Evolutionary conservation across 2,329 filamentous ascomycete genomes (phyloP), one percentile per base, ranked within the genome.

Genomic region (Aspergillus fumigatus): DNA sequence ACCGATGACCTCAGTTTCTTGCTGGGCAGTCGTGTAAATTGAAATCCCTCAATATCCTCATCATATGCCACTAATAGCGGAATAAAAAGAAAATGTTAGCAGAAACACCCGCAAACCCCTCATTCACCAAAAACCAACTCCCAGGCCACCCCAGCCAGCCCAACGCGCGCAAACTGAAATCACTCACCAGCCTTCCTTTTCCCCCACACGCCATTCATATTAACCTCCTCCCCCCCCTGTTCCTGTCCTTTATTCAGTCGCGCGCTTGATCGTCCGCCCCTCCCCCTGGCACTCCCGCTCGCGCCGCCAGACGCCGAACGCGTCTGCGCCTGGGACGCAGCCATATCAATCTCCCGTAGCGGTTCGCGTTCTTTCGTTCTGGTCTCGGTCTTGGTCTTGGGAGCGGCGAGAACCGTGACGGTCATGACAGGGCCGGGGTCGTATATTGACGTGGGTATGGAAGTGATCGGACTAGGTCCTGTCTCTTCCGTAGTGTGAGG

Each of bases 1-100:
- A 76, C 75, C 17, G 76, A 71, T 55, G 81, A 76, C 56, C 80
- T 79, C 47, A 82, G 81, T 75, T 88, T 90, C 59, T 80, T 79
- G 67, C 83, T 77, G 68, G 89, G 89, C 10, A 86, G 79, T 59
- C 88, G 84, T 61, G 86, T 85, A 70, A 92, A 92, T 56, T 85
- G 79, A 65, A 92, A 92, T 60, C 89, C 89, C 65, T 88, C 89
- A 76, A 89, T 86, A 67, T 88, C 83, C 72, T 92, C 88, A 65
- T 90, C 87, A 65, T 87, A 88, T 7, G 52, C 26, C 59, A 75
- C 79, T 77, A 60, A 40, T n/a, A 40, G 29, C 19, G 17, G 4
- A 25, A 25, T 1, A n/a, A 29, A 38, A 48, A 19, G 27, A 26
- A 59, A 25, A 17, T 56, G 57, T 43, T 45, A 27, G 26, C 4